Evolutionary conservation across 768 basidiomycete genomes (phyloP), one percentile per base, ranked within the genome.

Genomic region (Amylocystis lapponica): DNA sequence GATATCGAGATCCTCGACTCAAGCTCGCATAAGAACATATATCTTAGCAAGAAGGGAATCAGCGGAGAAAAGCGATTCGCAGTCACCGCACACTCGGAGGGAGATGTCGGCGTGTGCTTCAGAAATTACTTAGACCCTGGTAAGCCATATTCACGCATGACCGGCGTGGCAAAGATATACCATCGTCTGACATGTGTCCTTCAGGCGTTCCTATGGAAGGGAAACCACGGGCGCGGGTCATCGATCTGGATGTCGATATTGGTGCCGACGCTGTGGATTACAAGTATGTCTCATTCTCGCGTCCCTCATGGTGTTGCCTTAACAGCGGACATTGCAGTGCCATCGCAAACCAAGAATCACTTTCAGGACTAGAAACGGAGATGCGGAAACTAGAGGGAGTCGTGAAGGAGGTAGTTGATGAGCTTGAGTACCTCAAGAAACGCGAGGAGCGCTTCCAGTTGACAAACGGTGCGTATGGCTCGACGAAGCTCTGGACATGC

Each of bases 261-360:
- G 96, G 96, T 26, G 94, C 95, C 11, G 95, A 98, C 56, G 96
- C 96, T 2, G 85, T 98, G 27, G 96, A 99, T 67, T 98, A 98
- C 76, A 98, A 99, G 93, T 95, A 57, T 50, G 86, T n/a, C 31
- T 39, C 5, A 20, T 17, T 27, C 19, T 21, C 36, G 12, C 6
- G 10, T 33, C 13, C 12, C 5, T 27, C 23, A 32, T 37, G 5
- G 37, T 23, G 46, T 36, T 14, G 25, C 17, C 40, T 11, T 32
- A 49, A 43, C 17, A 35, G 4, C 29, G 44, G 27, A 20, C 47
- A 3, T 16, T 14, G 2, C 57, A 96, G 93, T 55, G 96, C 96
- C 20, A 99, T 98, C 62, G 96, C 96, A 9, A 97, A 96, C 67
- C 94, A 97, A 62, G 96, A 99, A 62, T 93, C 90, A 1, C 72